Base-by-base conservation (phyloP, 495 filamentous ascomycete genomes). In the Tuber indicum region DNA sequence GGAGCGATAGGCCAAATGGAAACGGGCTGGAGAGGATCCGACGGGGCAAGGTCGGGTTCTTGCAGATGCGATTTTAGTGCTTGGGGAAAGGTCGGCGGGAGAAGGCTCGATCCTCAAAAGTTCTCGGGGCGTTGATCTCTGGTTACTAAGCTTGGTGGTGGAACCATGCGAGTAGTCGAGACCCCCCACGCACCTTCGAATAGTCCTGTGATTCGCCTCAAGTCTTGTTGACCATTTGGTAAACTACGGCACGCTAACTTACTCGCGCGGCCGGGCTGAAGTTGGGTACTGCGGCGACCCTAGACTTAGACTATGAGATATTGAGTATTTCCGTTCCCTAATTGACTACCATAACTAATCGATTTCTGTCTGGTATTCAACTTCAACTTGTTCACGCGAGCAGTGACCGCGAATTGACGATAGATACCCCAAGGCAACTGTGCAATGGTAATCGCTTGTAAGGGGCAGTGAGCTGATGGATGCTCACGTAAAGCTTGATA, bases 1-100 rank as follows among this genome's bases (percentile, higher is more conserved):
- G 32, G 32, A 32, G 17, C 21, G 9, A 39, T 74, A 52, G 39
- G 62, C 73, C 73, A 74, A 41, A 21, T 62, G 49, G 73, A 26
- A 62, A 74, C 73, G 17, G 73, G 14, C 66, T 49, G 12, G 26
- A 41, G 52, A 62, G 46, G 49, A 74, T 62, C 39, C 39, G 36
- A 41, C 39, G 73, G 49, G 73, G 73, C 73, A 69, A 62, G 73
- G 73, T 74, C 49, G 73, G 73, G 45, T 74, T 62, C 73, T 44
- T 46, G 42, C 58, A 17, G 58, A 26, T 17, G 58, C 32, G 26
- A 26, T n/a, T 62, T 14, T 32, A 12, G n/a, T 66, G 58, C 58
- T 36, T 66, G 14, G 58, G 26, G 58, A 66, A 36, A 36, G 10
- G 26, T 17, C 58, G 26, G 58, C 14, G 58, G 26, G 26, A 62